Percentiles rank a stretch among this genome's conserved stretches.
phyloP scores from a whole-genome alignment of 2,329 filamentous ascomycete genomes.

The Fusarium buharicum region DNA sequence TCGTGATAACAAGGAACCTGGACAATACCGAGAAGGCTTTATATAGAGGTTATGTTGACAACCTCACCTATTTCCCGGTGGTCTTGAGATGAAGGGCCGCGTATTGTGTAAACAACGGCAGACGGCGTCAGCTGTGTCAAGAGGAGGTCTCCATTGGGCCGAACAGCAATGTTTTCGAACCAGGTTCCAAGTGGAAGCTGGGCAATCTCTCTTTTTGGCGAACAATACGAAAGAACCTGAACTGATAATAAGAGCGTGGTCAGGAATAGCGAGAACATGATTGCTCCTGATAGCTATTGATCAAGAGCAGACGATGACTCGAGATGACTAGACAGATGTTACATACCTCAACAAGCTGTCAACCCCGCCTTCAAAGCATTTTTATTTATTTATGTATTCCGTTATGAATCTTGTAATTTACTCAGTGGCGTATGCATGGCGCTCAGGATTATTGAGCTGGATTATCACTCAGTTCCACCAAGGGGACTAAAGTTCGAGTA shows the following conservation, averaged over 20 bases:
- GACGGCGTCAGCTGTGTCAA: constrained; percentile 26
- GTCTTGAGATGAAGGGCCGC: constrained; percentile 6
- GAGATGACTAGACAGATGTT: too few relatives aligned
- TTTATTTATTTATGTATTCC: too few relatives aligned
- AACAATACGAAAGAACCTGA: constrained; percentile 14
- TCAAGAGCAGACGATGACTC: too few relatives aligned
- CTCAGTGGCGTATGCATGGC: too few relatives aligned
- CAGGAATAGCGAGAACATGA: constrained; percentile 18
- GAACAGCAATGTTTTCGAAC: constrained; percentile 37
- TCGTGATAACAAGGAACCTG: constrained; percentile 7
- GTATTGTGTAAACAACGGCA: constrained; percentile 30
- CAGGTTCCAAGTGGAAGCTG: constrained; percentile 29
- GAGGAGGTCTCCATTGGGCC: constrained; percentile 33
- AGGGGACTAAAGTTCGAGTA: too few relatives aligned
- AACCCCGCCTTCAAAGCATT: too few relatives aligned
- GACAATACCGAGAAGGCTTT: constrained; percentile 30
- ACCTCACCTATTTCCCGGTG: constrained; percentile 19
- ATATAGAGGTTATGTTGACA: constrained; percentile 28
- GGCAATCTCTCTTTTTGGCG: constrained; percentile 16
- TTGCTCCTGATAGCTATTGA: not conserved
- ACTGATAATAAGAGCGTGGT: constrained; percentile 1
- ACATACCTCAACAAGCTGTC: too few relatives aligned
- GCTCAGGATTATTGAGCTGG: too few relatives aligned
- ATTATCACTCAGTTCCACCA: too few relatives aligned
- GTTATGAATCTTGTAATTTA: too few relatives aligned